These are phyloP conservation scores for Hyaloperonospora arabidopsidis DNA, from an alignment of 352 stramenopile species.

Conservation along the genomic window DNA sequence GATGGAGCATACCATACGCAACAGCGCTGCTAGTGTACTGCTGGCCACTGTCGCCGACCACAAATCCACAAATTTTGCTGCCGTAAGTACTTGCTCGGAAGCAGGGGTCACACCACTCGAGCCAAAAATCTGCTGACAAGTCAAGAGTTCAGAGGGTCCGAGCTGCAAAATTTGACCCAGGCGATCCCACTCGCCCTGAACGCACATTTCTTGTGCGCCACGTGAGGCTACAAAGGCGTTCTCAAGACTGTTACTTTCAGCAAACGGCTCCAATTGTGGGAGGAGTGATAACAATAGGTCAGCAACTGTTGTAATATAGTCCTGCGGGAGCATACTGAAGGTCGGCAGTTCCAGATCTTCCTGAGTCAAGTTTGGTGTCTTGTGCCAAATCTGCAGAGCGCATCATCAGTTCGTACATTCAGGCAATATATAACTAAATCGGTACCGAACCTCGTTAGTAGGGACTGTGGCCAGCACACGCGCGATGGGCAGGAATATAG, in stretches of 20 bases:
- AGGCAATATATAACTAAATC: not conserved
- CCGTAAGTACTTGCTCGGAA: conserved; percentile 18
- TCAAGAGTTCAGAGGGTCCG: conserved; percentile 30
- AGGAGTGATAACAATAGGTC: conserved; percentile 73
- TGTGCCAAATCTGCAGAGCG: conserved; percentile 41
- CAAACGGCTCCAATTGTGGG: conserved; percentile 75
- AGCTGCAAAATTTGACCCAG: conserved; percentile 46
- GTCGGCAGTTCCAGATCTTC: conserved; percentile 44
- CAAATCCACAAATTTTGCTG: conserved; percentile 60
- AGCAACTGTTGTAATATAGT: conserved; percentile 79
- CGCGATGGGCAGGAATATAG: conserved; percentile 57
- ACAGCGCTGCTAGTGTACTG: conserved; percentile 46
- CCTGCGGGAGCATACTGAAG: conserved; percentile 73
- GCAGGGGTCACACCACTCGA: conserved; percentile 9
- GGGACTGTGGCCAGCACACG: conserved; percentile 41
- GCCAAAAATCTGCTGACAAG: conserved; percentile 44
- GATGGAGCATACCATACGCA: conserved; percentile 51
- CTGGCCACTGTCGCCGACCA: conserved; percentile 67
- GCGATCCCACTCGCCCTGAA: conserved; percentile 41
- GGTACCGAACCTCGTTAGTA: conserved; percentile 32
- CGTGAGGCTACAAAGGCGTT: conserved; percentile 48
- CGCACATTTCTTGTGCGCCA: conserved; percentile 39
- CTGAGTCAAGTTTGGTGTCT: conserved; percentile 33
- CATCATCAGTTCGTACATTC: not conserved
- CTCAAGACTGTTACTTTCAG: conserved; percentile 55